These are phyloP conservation scores for Microthyrium microscopicum DNA, from an alignment of 2,329 filamentous ascomycete genomes.

Conservation along the genomic window DNA sequence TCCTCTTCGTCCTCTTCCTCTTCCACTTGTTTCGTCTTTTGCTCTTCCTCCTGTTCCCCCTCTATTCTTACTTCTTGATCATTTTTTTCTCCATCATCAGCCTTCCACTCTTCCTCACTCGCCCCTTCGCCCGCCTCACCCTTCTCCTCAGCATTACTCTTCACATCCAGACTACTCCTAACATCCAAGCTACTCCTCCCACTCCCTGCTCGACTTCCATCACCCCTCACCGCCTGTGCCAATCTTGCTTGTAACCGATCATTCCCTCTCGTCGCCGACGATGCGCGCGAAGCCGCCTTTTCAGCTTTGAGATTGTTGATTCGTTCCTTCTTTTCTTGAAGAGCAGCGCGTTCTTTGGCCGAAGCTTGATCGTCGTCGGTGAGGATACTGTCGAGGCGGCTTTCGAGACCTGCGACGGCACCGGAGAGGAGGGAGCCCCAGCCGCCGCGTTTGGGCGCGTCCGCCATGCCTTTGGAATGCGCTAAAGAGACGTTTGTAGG, in stretches of 20 bases:
- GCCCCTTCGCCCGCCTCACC: constrained; percentile 1
- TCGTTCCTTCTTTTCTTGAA: not conserved
- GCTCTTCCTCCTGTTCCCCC: not conserved
- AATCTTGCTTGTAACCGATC: constrained; percentile 80
- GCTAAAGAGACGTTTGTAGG: not conserved
- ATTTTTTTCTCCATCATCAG: not conserved
- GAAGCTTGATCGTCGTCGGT: constrained; percentile 45
- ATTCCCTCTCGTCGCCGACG: constrained; percentile 51
- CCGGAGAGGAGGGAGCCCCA: constrained; percentile 55
- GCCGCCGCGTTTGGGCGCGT: constrained; percentile 14
- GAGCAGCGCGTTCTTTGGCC: constrained; percentile 17
- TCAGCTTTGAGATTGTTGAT: constrained; percentile 3
- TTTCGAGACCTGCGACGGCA: constrained; percentile 87
- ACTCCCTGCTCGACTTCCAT: constrained; percentile 40
- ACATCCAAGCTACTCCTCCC: constrained; percentile 2
- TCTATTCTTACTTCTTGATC: constrained; percentile 1
- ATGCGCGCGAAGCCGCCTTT: constrained; percentile 39
- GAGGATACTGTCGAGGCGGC: constrained; percentile 78
- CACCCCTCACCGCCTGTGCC: constrained; percentile 61
- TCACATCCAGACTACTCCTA: too few relatives aligned
- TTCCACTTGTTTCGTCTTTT: not conserved
- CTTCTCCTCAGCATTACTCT: not conserved
- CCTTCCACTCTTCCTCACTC: constrained; percentile 1
- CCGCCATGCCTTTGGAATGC: not conserved
- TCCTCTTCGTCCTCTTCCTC: constrained; percentile 8